Evolutionary conservation across 2,329 filamentous ascomycete genomes (phyloP).

Genomic region (Neofusicoccum sp.): DNA sequence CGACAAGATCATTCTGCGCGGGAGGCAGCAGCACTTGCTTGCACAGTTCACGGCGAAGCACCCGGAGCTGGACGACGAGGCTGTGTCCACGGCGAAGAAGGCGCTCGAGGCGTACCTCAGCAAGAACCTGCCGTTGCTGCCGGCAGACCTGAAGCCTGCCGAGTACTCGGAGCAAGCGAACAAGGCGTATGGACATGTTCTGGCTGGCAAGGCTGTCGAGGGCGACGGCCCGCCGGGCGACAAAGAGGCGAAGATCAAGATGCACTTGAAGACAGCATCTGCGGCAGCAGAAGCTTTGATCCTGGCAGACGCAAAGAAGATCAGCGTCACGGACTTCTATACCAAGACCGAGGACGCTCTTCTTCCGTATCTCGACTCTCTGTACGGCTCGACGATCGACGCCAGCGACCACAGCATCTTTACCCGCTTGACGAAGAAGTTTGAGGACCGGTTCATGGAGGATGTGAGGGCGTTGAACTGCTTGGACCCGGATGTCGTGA

Average conservation of each 20-base stretch:
- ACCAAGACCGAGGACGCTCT: conserved; percentile 66
- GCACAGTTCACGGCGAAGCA: conserved; percentile 61
- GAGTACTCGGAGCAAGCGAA: conserved; percentile 49
- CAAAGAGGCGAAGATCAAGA: conserved; percentile 82
- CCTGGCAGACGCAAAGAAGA: conserved; percentile 23
- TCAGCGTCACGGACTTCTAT: conserved; percentile 51
- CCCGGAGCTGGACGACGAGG: conserved; percentile 42
- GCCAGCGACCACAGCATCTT: conserved; percentile 72
- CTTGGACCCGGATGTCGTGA: conserved; percentile 74
- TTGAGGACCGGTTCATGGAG: conserved; percentile 82
- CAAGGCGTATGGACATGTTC: conserved; percentile 53
- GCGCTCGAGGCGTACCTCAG: conserved; percentile 60
- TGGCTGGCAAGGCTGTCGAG: conserved; percentile 55
- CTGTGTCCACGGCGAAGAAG: conserved; percentile 48
- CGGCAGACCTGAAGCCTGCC: conserved; percentile 44
- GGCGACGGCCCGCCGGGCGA: conserved; percentile 62
- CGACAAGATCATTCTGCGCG: conserved; percentile 61
- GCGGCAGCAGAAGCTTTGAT: conserved; percentile 53
- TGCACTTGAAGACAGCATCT: conserved; percentile 70
- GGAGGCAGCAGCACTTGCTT: conserved; percentile 77
- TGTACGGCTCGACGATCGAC: conserved; percentile 57
- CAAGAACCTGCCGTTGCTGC: conserved; percentile 63
- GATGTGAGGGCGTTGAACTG: conserved; percentile 89
- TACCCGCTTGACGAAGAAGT: conserved; percentile 78
- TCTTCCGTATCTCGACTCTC: conserved; percentile 74